Base-by-base conservation (phyloP, 2,329 filamentous ascomycete genomes). In the Penicillium sp. region DNA sequence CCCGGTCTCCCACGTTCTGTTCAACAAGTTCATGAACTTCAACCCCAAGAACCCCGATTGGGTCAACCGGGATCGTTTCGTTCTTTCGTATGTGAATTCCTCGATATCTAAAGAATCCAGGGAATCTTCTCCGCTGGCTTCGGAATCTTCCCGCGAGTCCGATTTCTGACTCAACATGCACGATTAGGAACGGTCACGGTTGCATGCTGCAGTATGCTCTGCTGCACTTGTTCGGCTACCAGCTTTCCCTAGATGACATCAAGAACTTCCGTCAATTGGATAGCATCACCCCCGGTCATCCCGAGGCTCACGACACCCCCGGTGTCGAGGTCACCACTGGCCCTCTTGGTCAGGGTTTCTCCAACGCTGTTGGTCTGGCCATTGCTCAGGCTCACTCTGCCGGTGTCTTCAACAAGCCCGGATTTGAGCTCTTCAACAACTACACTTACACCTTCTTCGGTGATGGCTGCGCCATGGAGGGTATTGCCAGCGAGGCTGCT, bases 121-220 rank as follows among this genome's bases (percentile, higher is more conserved):
- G 18, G 18, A 22, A 22, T 5, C 18, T 22, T 22, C 13, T 23
- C 27, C 34, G 15, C 18, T 5, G 9, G 9, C 30, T 8, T 17
- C 34, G 27, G 34, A 27, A 20, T 26, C 27, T 30, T 25, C 27
- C 34, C 27, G 14, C 26, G 26, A 22, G 5, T 22, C 9, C 18
- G 18, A 22, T 22, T 17, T 28, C 39, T 42, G 37, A 47, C 48
- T 34, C 28, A n/a, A 45, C n/a, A 40, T 30, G 2, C 17, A 45
- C 34, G 17, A 16, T 31, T 58, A 95, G 89, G 47, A 98, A 98
- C 76, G 92, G 92, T 57, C 92, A 98, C 74, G 92, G 84, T 59
- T 98, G 92, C 80, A 95, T 98, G 89, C 86, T 98, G 45, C 92
- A 95, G 69, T 98, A 98, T 82, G 85, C 90, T 61, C 79, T 98